Conservation (phyloP, 169 alveolate genomes). For the Eimeria sp. region DNA sequence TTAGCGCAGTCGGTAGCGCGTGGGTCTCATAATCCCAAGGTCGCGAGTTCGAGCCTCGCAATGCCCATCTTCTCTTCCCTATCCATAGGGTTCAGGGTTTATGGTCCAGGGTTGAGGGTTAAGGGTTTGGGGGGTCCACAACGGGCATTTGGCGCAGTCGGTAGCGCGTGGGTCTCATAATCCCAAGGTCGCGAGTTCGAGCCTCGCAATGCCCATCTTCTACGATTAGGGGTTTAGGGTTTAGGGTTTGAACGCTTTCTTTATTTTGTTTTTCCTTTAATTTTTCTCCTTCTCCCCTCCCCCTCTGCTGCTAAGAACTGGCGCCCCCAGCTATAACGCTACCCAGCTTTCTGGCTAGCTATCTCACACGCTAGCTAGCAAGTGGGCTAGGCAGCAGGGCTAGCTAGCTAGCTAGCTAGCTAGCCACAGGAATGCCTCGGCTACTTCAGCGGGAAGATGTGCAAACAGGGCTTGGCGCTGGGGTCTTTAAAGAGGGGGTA, state of each 20-base stretch:
- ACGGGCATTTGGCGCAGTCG: slow-evolving; percentile 87
- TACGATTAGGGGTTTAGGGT: background rate
- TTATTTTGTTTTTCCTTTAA: background rate
- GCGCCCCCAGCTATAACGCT: background rate
- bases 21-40: slow-evolving; percentile 88
- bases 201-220: slow-evolving; percentile 84
- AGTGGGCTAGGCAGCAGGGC: background rate
- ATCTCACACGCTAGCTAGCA: background rate
- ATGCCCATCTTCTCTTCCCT: slow-evolving; percentile 55
- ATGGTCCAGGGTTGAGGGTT: too few relatives aligned
- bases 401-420: background rate
- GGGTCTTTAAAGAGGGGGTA: background rate
- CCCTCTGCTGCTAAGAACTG: background rate
- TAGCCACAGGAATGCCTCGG: background rate
- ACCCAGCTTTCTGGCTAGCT: background rate
- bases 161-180: slow-evolving; percentile 88
- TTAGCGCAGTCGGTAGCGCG: slow-evolving; percentile 89
- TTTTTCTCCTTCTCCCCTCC: background rate
- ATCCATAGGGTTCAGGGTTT: background rate
- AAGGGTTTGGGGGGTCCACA: too few relatives aligned
- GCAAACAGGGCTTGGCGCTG: background rate
- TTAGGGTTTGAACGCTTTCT: background rate
- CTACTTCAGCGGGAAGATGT: background rate
- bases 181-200: slow-evolving; percentile 88
- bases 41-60: slow-evolving; percentile 87